Conservation (phyloP, 192 early-diverging fungal genomes). For the Coemansia sp. region DNA sequence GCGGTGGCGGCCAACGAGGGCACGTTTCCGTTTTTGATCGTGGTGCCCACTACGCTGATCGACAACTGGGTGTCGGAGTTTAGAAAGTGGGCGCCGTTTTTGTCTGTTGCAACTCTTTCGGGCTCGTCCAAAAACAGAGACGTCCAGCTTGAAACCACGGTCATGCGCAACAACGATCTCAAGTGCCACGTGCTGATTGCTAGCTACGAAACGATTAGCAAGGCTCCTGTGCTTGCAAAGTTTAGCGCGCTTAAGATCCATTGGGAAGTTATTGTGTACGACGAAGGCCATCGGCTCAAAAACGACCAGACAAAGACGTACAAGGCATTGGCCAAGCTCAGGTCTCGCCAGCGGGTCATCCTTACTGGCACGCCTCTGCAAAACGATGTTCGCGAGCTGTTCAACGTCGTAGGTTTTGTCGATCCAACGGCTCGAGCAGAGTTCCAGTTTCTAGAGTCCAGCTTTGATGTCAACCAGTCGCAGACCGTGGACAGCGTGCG, state of each 20-base stretch:
- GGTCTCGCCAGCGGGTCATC: constrained; percentile 80
- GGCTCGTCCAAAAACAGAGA: constrained; percentile 73
- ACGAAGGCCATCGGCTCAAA: constrained; percentile 97
- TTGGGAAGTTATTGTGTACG: constrained; percentile 89
- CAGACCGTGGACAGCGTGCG: constrained; percentile 78
- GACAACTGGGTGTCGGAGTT: constrained; percentile 91
- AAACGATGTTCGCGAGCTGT: constrained; percentile 88
- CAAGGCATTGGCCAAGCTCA: constrained; percentile 75
- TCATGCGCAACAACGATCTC: constrained; percentile 51
- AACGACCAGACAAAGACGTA: constrained; percentile 87
- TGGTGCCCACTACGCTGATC: constrained; percentile 92
- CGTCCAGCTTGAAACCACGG: constrained; percentile 43
- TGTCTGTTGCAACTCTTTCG: constrained; percentile 84
- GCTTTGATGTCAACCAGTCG: constrained; percentile 30
- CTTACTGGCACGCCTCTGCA: constrained; percentile 98
- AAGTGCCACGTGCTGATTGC: constrained; percentile 92
- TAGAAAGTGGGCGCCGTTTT: constrained; percentile 86
- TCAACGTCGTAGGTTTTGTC: constrained; percentile 83
- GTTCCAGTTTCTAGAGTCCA: constrained; percentile 65
- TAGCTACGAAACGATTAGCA: constrained; percentile 89
- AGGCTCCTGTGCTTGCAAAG: constrained; percentile 61
- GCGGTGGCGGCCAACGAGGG: constrained; percentile 59
- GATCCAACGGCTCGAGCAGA: constrained; percentile 75
- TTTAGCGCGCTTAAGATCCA: constrained; percentile 60
- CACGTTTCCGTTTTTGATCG: constrained; percentile 91